Base-by-base conservation (phyloP, 2,329 filamentous ascomycete species). In the Apiospora saccharicola region DNA sequence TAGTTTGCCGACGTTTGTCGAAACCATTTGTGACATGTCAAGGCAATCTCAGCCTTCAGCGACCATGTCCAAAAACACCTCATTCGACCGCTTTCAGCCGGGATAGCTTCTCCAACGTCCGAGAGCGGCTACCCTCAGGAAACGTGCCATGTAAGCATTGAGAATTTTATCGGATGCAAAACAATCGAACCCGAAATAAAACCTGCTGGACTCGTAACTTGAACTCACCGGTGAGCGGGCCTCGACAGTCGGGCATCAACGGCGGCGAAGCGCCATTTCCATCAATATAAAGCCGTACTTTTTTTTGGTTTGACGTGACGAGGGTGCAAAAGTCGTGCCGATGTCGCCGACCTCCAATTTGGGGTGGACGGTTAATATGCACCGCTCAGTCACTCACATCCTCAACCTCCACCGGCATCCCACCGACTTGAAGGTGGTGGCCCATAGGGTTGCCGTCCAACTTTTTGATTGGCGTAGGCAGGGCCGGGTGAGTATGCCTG, bases 261-360 rank as follows among this genome's bases (percentile, higher is more conserved):
- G 57, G 41, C 57, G 57, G 34, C 57, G 57, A 64, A 41, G 57
- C 57, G 57, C 34, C 57, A 41, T 34, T 24, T 22, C 57, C 57
- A 64, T 64, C 57, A 64, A 64, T 41, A 64, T 64, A 64, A n/a
- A 64, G 57, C 34, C 57, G 34, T 24, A 37, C 34, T 64, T 41
- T 41, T 41, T 64, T n/a, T n/a, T n/a, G n/a, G 57, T 41, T 64
- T 13, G 57, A 41, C 57, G 41, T 64, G 30, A 41, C 57, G 57
- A 41, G 57, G 30, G 57, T 41, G 30, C 34, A 24, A 61, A 61
- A 41, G 37, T 12, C 1, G 34, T 64, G 57, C 57, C 57, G 57
- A 64, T n/a, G 34, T 64, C 57, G 57, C 57, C 57, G 57, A 64
- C 57, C 57, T 64, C 57, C 57, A 64, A 64, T 64, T 64, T 41